Base-by-base conservation (phyloP, 2,329 filamentous ascomycete species). In the Aureobasidium melanogenum region DNA sequence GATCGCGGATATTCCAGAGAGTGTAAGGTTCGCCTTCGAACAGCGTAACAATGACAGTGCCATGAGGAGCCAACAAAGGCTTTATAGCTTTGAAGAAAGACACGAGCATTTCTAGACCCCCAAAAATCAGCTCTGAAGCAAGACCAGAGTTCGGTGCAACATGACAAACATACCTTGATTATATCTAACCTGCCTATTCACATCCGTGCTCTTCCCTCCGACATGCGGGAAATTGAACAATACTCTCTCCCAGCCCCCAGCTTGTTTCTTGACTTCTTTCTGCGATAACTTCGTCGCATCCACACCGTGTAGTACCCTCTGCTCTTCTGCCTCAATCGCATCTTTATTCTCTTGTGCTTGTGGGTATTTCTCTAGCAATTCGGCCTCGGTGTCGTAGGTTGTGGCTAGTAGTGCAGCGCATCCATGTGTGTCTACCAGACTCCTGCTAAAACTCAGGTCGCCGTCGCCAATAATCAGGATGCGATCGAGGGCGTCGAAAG, bases 181-280 rank as follows among this genome's bases (percentile, higher is more conserved):
- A 73, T 89, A 85, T 61, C 94, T 86, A 15, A 97, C 91, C 76
- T 99, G 94, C 38, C 94, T 82, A 77, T 97, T 97, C 61, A 97
- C 88, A 76, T 97, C 92, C 67, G 88, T 97, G 66, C 85, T 88
- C 69, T 95, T 87, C 48, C 94, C 94, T 65, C 94, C 94, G 3
- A 95, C 88, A 77, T 99, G 94, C 38, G 94, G 94, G 74, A 99
- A 99, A 79, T 97, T 96, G 84, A 97, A 99, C 66, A 93, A 80
- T 64, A 97, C 87, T 61, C 85, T 82, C 73, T 96, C 86, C 80
- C 88, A 92, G 4, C 78, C 74, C 61, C 67, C 69, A 7, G 43
- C 44, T 7, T 73, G 74, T 26, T 73, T 76, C 50, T 75, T 77
- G 43, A 81, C 68, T 22, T 76, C 69, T 63, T 78, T 81, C 47